Evolutionary conservation across 1,139 yeast genomes (phyloP).

Genomic region (Hemisphaericaspora xylanilytica): DNA sequence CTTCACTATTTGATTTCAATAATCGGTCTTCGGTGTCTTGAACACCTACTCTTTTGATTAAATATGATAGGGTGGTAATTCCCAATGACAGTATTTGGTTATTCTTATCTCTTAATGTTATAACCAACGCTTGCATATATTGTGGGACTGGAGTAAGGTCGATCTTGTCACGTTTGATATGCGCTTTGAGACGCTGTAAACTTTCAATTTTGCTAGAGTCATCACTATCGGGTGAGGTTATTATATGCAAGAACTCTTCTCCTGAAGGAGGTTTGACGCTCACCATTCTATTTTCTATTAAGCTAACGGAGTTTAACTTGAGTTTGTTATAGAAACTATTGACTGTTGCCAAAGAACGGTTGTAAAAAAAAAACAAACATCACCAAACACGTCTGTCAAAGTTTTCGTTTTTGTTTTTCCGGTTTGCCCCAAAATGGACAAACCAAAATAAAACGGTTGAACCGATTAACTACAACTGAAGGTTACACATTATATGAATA

Average conservation of each 20-base stretch:
- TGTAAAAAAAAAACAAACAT: neutral
- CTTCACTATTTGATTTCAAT: slow-evolving; percentile 47
- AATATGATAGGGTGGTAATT: slow-evolving; percentile 70
- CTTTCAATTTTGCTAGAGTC: slow-evolving; percentile 32
- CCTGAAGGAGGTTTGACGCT: slow-evolving; percentile 5
- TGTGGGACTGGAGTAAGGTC: slow-evolving; percentile 50
- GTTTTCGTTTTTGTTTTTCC: neutral
- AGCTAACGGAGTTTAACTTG: too few relatives aligned
- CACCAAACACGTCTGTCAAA: neutral
- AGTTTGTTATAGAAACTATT: too few relatives aligned
- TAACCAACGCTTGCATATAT: slow-evolving; percentile 57
- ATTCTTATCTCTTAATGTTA: slow-evolving; percentile 44
- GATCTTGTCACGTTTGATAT: slow-evolving; percentile 65
- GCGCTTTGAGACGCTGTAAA: slow-evolving; percentile 58
- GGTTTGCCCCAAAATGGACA: too few relatives aligned
- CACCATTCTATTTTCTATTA: slow-evolving; percentile 4
- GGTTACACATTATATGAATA: too few relatives aligned
- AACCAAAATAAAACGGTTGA: too few relatives aligned
- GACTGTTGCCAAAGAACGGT: neutral
- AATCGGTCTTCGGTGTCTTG: slow-evolving; percentile 55
- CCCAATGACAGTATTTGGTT: slow-evolving; percentile 45
- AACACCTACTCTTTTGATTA: slow-evolving; percentile 71
- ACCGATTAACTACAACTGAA: too few relatives aligned
- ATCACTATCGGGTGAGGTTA: slow-evolving; percentile 20
- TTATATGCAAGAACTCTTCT: slow-evolving; percentile 22